phyloP scores from a whole-genome alignment of 1,139 yeast genomes.

The Candida neerlandica region DNA sequence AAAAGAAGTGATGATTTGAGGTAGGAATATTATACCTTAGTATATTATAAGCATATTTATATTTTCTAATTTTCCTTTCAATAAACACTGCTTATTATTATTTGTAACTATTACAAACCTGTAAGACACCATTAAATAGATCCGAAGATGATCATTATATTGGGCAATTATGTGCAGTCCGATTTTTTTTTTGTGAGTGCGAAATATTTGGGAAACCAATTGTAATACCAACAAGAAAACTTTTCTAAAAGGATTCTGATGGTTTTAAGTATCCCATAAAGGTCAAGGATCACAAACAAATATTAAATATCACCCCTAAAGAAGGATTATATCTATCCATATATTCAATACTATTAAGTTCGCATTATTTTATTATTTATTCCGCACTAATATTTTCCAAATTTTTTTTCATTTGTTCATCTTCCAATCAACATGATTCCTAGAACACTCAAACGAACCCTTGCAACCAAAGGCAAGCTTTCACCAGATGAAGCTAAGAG shows the following conservation, averaged over 20 bases:
- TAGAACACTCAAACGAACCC: slow-evolving; percentile 1
- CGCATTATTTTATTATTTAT: too few relatives aligned
- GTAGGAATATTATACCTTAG: background rate
- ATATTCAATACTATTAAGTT: too few relatives aligned
- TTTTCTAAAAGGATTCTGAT: too few relatives aligned
- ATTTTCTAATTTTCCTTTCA: background rate
- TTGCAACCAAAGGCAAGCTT: slow-evolving; percentile 7
- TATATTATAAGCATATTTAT: background rate
- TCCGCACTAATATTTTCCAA: too few relatives aligned
- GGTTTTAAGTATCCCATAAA: too few relatives aligned
- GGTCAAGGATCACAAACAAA: too few relatives aligned
- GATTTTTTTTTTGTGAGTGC: background rate
- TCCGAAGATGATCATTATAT: too few relatives aligned
- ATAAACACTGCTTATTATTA: background rate
- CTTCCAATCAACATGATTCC: background rate
- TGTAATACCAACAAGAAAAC: too few relatives aligned
- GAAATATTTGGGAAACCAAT: background rate
- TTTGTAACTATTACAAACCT: background rate
- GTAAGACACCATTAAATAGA: too few relatives aligned
- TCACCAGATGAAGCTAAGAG: slow-evolving; percentile 24
- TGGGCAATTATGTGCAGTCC: background rate
- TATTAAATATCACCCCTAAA: too few relatives aligned
- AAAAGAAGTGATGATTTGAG: slow-evolving; percentile 15
- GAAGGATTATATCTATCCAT: too few relatives aligned
- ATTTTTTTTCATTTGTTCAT: too few relatives aligned